Conservation (phyloP, 352 stramenopile species). For the Pythium dissimile region DNA sequence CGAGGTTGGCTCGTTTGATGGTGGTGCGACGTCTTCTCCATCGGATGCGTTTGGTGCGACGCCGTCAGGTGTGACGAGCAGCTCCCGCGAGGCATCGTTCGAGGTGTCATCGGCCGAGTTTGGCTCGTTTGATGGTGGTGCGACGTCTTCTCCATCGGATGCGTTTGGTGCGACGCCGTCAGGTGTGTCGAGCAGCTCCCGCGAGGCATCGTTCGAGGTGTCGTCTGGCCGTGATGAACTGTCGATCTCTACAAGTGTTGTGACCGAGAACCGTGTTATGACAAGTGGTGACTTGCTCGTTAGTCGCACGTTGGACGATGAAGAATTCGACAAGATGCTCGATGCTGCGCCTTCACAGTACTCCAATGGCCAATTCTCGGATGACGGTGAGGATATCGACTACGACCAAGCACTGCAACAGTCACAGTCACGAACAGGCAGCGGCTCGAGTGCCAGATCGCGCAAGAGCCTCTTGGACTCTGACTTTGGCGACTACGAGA, state of each 20-base stretch:
- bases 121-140: not conserved
- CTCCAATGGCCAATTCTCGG: not conserved
- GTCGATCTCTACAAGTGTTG: not conserved
- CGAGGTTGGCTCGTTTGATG: not conserved
- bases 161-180: not conserved
- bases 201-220: slow-evolving; percentile 9
- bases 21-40: too few relatives aligned
- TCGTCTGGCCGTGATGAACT: not conserved
- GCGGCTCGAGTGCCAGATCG: slow-evolving; percentile 16
- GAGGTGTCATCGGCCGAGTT: not conserved
- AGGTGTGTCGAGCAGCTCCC: not conserved
- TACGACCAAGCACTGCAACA: slow-evolving; percentile 18
- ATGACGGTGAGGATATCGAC: slow-evolving; percentile 19
- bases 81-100: slow-evolving; percentile 4
- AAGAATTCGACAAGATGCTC: slow-evolving; percentile 25
- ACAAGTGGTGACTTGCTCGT: not conserved
- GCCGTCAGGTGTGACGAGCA: not conserved
- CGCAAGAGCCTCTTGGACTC: slow-evolving; percentile 13
- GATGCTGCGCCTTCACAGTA: not conserved
- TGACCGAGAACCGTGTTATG: not conserved
- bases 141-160: too few relatives aligned
- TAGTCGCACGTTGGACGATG: slow-evolving; percentile 9
- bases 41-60: not conserved
- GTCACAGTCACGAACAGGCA: slow-evolving; percentile 3
- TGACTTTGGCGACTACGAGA: slow-evolving; percentile 23